Percentiles rank a stretch among this genome's conserved stretches.
These are phyloP conservation scores for Aspergillus nanangensis DNA, from an alignment of 495 filamentous ascomycete genomes.

Conservation along the genomic window DNA sequence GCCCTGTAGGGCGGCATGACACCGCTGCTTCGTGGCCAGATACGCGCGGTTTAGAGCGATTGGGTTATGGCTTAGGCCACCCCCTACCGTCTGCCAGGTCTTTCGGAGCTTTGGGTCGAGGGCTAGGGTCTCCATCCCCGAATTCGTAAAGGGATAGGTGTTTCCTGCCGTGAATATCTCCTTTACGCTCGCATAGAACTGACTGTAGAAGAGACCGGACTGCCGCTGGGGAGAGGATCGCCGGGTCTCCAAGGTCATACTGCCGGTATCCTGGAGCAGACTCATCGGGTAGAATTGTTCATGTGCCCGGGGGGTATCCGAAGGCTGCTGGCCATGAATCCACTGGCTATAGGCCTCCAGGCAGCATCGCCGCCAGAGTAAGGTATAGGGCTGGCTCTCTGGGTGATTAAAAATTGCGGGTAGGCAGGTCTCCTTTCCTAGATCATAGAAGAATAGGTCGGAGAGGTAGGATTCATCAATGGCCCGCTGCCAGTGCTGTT, in stretches of 20 bases:
- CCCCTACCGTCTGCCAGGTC: conserved; percentile 1
- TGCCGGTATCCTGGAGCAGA: background rate
- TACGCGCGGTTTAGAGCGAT: background rate
- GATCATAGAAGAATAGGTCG: conserved; percentile 2
- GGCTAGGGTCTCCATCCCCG: conserved; percentile 1
- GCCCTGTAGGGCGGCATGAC: background rate
- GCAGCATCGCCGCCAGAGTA: background rate
- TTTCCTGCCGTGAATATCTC: conserved; percentile 4
- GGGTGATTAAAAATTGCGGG: background rate
- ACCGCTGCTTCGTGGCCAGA: background rate
- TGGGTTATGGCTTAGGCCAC: background rate
- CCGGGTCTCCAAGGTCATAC: background rate
- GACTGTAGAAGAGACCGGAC: conserved; percentile 3
- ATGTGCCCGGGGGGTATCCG: background rate
- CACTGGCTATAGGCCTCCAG: background rate
- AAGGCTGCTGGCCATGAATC: background rate
- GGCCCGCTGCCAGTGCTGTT: background rate
- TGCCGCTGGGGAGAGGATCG: background rate
- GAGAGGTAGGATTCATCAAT: background rate
- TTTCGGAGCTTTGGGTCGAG: conserved; percentile 1
- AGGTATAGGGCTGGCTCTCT: background rate
- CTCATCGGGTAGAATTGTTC: conserved; percentile 2
- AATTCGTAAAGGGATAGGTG: conserved; percentile 4
- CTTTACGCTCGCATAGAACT: conserved; percentile 5
- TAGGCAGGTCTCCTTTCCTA: conserved; percentile 3